phyloP scores from a whole-genome alignment of 345 rosid species.

The Moricandia arvensis region DNA sequence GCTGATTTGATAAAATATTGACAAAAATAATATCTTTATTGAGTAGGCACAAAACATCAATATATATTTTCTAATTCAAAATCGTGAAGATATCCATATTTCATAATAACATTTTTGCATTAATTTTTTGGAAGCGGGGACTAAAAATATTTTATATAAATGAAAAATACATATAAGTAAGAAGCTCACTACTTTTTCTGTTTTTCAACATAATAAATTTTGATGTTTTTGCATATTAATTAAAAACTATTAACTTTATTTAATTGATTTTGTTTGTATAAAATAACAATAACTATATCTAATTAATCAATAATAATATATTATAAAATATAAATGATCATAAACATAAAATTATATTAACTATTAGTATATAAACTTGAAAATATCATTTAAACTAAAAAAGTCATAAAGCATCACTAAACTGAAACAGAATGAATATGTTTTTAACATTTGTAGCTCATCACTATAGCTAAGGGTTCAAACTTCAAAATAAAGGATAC shows the following conservation, averaged over 20 bases:
- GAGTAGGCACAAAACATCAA: not conserved
- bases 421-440: too few species aligned
- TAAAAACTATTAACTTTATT: too few species aligned
- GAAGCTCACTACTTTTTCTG: not conserved
- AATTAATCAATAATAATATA: too few species aligned
- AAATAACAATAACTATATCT: too few species aligned
- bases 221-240: too few species aligned
- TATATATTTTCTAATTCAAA: not conserved
- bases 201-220: too few species aligned
- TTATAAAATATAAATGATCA: too few species aligned
- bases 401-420: too few species aligned
- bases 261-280: too few species aligned
- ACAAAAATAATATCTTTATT: not conserved
- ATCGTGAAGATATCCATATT: not conserved
- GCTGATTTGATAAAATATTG: not conserved
- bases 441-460: not conserved
- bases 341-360: too few species aligned
- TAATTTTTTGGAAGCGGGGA: not conserved
- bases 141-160: not conserved
- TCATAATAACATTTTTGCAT: not conserved
- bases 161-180: not conserved
- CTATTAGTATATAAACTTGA: too few species aligned
- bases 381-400: too few species aligned
- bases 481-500: conserved; percentile 20
- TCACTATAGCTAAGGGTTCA: conserved; percentile 22